phyloP scores from a whole-genome alignment of 139 green algal species.

The Tetraselmis chui region DNA sequence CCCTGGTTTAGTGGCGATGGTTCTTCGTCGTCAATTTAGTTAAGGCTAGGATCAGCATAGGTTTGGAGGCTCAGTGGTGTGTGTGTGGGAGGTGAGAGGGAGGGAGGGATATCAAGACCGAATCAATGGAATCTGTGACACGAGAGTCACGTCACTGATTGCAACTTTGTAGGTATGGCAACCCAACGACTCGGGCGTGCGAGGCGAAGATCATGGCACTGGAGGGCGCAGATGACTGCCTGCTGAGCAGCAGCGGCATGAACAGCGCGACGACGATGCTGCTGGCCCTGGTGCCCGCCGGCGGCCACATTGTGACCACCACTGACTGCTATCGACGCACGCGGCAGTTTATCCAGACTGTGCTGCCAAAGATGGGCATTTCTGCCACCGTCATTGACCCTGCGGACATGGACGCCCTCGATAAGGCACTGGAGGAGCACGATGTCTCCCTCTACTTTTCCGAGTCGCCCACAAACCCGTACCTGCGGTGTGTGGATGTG shows the following conservation, averaged over 20 bases:
- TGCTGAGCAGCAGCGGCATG: slow-evolving; percentile 92
- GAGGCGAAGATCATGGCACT: slow-evolving; percentile 95
- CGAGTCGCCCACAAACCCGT: slow-evolving; percentile 99
- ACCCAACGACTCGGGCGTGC: slow-evolving; percentile 80
- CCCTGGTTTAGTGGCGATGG: too few species aligned
- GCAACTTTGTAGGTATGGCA: slow-evolving; percentile 80
- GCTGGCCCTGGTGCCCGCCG: slow-evolving; percentile 89
- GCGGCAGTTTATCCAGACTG: slow-evolving; percentile 95
- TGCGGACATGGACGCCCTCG: slow-evolving; percentile 74
- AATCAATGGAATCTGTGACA: too few species aligned
- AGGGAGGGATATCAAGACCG: too few species aligned
- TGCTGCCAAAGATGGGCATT: slow-evolving; percentile 97
- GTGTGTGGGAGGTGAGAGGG: too few species aligned
- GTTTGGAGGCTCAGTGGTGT: too few species aligned
- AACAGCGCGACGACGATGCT: slow-evolving; percentile 97
- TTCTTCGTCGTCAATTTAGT: too few species aligned
- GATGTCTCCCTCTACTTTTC: slow-evolving; percentile 88
- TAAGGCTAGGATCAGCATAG: too few species aligned
- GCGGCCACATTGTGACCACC: slow-evolving; percentile 97
- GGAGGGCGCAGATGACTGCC: slow-evolving; percentile 92
- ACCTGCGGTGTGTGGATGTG: slow-evolving; percentile 97
- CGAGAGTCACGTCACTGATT: too few species aligned
- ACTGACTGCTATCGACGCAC: slow-evolving; percentile 98
- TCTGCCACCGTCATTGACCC: slow-evolving; percentile 91
- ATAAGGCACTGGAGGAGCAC: slow-evolving; percentile 37